Evolutionary conservation across 202 grass and related monocot species (phyloP), one percentile per base, ranked within the genome.

Genomic region (Alloteropsis angusta): DNA sequence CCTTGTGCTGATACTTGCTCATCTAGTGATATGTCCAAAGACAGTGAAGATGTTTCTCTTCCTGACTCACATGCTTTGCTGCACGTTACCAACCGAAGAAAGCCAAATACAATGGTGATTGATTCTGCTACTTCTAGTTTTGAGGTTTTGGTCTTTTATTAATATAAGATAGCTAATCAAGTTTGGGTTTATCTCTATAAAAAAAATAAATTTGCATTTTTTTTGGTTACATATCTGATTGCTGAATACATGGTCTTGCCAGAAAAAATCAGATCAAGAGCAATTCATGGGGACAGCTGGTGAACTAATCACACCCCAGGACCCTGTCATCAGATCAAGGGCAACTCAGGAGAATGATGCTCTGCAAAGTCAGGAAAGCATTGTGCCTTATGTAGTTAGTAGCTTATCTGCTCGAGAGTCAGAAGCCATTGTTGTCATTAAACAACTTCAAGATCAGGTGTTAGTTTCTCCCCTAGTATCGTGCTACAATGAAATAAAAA

Each of bases 401-500:
- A 84, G 78, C 35, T 91, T 97, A 80, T 87, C 93, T 81, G 60
- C 87, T 59, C 85, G 88, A 82, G 93, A 97, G 55, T 89, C 90
- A 18, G 93, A 97, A 84, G 88, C 93, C 57, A 97, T 97, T 87
- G 15, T 91, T 83, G 90, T 97, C 30, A 93, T 97, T 81, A 97
- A 92, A 65, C 94, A 92, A 85, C 84, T 97, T 62, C 85, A 97
- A 88, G 91, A 97, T 82, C 91, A 97, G 94, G 91, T 97, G 53
- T 73, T 78, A 76, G 47, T 79, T 47, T 71, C 28, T 3, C 52
- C 11, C 50, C 42, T 35, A 45, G 35, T 84, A 80, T 46, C 21
- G 14, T 74, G 30, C 47, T 75, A 32, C 79, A 68, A 42, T 75
- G 34, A 43, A 61, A 69, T 75, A 55, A 62, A 43, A 47, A n/a